Base-by-base conservation (phyloP, 768 basidiomycete genomes). In the Boletus insuetus region DNA sequence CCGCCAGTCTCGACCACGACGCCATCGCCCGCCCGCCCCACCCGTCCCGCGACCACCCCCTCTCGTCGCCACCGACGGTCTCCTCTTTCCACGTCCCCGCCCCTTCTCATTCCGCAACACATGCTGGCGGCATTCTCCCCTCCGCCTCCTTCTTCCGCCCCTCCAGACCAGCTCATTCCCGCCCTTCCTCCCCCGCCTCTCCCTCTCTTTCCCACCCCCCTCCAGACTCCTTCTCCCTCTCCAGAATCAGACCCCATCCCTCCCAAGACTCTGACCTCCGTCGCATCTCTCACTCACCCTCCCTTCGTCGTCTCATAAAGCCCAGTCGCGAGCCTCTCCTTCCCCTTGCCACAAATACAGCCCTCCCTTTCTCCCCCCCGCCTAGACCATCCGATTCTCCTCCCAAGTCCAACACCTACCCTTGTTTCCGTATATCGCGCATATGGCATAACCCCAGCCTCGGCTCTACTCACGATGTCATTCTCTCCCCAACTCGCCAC, bases 71-170 rank as follows among this genome's bases (percentile, higher is more conserved):
- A 1, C 67, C 70, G 0, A 63, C 69, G 14, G 19, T 64, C n/a
- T 49, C 69, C 45, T 37, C 63, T n/a, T 70, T 69, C 51, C 61
- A 60, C 45, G 35, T 67, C 22, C 53, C 67, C 37, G 29, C 62
- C 34, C 51, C 80, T 6, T 83, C 85, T 0, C 85, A 88, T 70
- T 82, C 84, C 40, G 77, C 80, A 2, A 85, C 86, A 0, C 86
- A 90, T 68, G 84, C 85, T 13, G 82, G 83, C 42, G 89, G 88
- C 32, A 87, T 91, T 19, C 83, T 85, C 52, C 89, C 91, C 16
- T 84, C 89, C 11, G 82, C 88, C 6, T 85, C 87, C 8, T 91
- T 92, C 74, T 91, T 91, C 65, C 82, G 78, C 20, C 87, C 89
- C 5, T 80, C 84, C 6, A 78, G 84, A 47, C 89, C 87, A 0